A percentile compares a stretch with the other conserved stretches of the same genome.
Evolutionary conservation across 805 yeast species (phyloP).

Genomic region (Spathaspora sp.): DNA sequence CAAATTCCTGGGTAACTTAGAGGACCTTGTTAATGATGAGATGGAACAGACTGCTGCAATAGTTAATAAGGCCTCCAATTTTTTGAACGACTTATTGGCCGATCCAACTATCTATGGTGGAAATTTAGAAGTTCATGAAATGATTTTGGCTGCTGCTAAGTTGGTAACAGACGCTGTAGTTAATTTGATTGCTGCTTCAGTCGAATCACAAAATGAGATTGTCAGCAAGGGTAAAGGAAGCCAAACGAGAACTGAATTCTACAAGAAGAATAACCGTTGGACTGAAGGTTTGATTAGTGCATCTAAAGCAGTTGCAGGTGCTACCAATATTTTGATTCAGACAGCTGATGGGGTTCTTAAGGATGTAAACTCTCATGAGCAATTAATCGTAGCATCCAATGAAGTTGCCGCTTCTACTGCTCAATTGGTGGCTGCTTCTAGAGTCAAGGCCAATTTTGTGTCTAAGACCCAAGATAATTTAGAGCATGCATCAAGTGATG

Average conservation of each 20-base stretch:
- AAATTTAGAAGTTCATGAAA: slow-evolving; percentile 69
- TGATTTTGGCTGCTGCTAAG: slow-evolving; percentile 72
- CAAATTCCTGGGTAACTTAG: slow-evolving; percentile 49
- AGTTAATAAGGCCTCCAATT: slow-evolving; percentile 61
- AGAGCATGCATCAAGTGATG: slow-evolving; percentile 66
- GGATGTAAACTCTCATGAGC: slow-evolving; percentile 66
- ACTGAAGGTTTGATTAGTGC: slow-evolving; percentile 91
- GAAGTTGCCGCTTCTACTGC: slow-evolving; percentile 93
- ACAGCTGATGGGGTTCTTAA: slow-evolving; percentile 84
- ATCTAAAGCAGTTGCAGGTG: slow-evolving; percentile 78
- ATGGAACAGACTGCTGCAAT: slow-evolving; percentile 70
- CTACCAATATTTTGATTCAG: slow-evolving; percentile 76
- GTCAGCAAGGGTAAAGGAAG: slow-evolving; percentile 67
- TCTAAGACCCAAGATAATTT: slow-evolving; percentile 74
- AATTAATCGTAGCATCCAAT: slow-evolving; percentile 83
- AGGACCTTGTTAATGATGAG: slow-evolving; percentile 69
- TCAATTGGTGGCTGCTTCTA: slow-evolving; percentile 85
- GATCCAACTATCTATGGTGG: slow-evolving; percentile 52
- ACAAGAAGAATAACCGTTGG: slow-evolving; percentile 87
- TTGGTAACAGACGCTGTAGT: slow-evolving; percentile 79
- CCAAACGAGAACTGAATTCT: slow-evolving; percentile 66
- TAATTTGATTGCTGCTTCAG: slow-evolving; percentile 66
- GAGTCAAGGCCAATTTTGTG: slow-evolving; percentile 76
- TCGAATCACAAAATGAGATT: slow-evolving; percentile 79
- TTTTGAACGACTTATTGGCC: slow-evolving; percentile 49